Evolutionary conservation across 495 filamentous ascomycete genomes (phyloP), one percentile per base, ranked within the genome.

Genomic region (Aspergillus heteromorphus): DNA sequence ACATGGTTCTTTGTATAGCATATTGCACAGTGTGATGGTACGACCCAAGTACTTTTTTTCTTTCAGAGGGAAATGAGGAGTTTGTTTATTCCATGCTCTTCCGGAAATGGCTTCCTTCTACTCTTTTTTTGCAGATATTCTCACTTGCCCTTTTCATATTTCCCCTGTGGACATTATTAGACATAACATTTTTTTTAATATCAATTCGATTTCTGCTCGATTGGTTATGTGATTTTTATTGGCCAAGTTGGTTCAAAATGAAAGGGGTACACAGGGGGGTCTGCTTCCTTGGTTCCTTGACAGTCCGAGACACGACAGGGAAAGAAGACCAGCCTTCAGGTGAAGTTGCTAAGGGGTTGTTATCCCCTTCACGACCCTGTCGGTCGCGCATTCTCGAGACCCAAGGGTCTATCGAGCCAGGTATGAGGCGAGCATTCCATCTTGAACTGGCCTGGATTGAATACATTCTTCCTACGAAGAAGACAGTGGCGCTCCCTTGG

Each of bases 101-200:
- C 14, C 45, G 13, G 34, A 45, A 17, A 55, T 16, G 34, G 34
- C 34, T n/a, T 38, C 36, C 17, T 48, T 36, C 19, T 27, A 23
- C n/a, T 29, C 11, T 51, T 40, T 16, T 18, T 20, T 29, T 23
- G 42, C 19, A n/a, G 19, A 38, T 18, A 30, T 51, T 34, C 13
- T 49, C 40, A 6, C 25, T 34, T 45, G 38, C 21, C 27, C 1
- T 27, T 13, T 48, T 36, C 30, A 40, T 40, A 43, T 21, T 42
- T 21, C 36, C 38, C 11, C 48, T 38, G 53, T 52, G 31, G 54
- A 49, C 41, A 59, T 59, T 59, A 43, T 59, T 59, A 59, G 57
- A 59, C 20, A 42, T 48, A 42, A 53, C 48, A 55, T 59, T 55
- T 38, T 40, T 40, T 55, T 55, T 59, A 58, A 58, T 59, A 45